These are phyloP conservation scores for Acacia pycnantha DNA, from an alignment of 331 rosid genomes.

Conservation along the genomic window DNA sequence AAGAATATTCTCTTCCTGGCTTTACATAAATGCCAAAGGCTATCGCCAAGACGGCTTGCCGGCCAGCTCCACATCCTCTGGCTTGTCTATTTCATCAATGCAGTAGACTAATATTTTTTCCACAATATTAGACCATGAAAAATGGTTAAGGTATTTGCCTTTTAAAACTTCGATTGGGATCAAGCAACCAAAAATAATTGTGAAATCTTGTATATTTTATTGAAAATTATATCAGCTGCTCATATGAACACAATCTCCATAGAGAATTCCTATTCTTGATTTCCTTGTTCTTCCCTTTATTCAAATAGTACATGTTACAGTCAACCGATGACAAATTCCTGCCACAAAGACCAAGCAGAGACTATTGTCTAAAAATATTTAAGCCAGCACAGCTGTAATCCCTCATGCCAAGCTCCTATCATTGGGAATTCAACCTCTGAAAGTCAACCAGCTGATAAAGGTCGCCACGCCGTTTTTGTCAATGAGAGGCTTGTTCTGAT, in stretches of 20 bases:
- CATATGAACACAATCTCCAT: constrained; percentile 3
- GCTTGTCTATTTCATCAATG: too few relatives aligned
- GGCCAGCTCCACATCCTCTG: too few relatives aligned
- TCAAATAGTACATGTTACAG: constrained; percentile 12
- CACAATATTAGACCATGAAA: not conserved
- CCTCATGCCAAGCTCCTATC: constrained; percentile 13
- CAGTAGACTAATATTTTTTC: not conserved
- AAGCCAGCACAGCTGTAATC: not conserved
- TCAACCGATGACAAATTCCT: not conserved
- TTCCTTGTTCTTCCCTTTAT: not conserved
- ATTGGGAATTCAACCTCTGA: constrained; percentile 66
- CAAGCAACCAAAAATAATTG: not conserved
- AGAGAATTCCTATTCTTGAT: not conserved
- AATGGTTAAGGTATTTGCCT: not conserved
- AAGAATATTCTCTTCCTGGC: too few relatives aligned
- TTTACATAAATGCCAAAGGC: too few relatives aligned
- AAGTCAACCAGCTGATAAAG: constrained; percentile 90
- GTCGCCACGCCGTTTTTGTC: constrained; percentile 85
- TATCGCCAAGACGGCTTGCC: too few relatives aligned
- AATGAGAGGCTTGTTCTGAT: constrained; percentile 78
- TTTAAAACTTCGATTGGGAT: not conserved
- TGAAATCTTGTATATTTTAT: not conserved
- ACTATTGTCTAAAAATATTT: not conserved
- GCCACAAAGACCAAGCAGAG: not conserved
- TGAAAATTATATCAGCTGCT: not conserved